These are phyloP conservation scores for Millerozyma acaciae DNA, from an alignment of 805 yeast species.

Conservation along the genomic window DNA sequence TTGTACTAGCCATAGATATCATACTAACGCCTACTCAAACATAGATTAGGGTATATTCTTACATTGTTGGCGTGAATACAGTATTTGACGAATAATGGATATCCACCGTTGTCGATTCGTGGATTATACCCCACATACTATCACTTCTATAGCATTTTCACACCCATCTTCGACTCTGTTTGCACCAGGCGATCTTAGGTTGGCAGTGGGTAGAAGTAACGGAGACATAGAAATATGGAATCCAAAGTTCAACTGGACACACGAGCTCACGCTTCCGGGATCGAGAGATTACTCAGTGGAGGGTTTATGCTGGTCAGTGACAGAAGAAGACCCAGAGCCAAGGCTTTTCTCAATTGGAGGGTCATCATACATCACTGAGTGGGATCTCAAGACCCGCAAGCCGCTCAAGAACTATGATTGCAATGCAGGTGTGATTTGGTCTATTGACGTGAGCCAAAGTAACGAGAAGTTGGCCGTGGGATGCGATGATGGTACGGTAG, in stretches of 20 bases:
- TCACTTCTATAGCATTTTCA: constrained; percentile 78
- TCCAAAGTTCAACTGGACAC: constrained; percentile 77
- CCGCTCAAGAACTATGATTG: constrained; percentile 80
- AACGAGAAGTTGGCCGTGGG: constrained; percentile 77
- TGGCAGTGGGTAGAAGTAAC: constrained; percentile 90
- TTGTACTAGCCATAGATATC: too few relatives aligned
- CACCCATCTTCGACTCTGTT: constrained; percentile 45
- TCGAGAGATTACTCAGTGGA: constrained; percentile 83
- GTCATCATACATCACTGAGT: constrained; percentile 84
- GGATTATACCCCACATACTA: constrained; percentile 79
- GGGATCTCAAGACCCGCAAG: constrained; percentile 74
- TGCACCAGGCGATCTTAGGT: constrained; percentile 53
- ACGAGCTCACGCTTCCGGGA: constrained; percentile 69
- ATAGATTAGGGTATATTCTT: too few relatives aligned
- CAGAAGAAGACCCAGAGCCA: constrained; percentile 44
- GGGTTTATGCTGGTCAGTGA: constrained; percentile 75
- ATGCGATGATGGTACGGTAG: constrained; percentile 93
- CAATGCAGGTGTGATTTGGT: constrained; percentile 93
- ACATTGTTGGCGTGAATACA: too few relatives aligned
- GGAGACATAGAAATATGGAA: constrained; percentile 97
- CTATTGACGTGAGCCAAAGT: constrained; percentile 60
- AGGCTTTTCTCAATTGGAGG: constrained; percentile 93
- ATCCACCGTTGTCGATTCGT: constrained; percentile 91
- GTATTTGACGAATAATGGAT: constrained; percentile 43
- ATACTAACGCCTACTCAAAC: too few relatives aligned